These are phyloP conservation scores for Solanum bukasovii DNA, from an alignment of 257 asterid species.

Conservation along the genomic window DNA sequence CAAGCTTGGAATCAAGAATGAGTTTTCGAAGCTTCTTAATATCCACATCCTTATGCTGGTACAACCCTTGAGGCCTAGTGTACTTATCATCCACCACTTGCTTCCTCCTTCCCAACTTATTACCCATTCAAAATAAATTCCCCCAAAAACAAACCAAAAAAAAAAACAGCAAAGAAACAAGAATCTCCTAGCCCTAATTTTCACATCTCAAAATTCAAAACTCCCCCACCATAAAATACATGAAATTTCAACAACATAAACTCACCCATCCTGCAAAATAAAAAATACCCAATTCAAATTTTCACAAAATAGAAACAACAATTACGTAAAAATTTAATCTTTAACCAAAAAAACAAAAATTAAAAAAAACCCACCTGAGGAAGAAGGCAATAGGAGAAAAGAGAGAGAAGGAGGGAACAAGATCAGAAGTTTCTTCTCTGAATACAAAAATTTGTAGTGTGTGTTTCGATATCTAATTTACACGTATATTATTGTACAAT, in stretches of 20 bases:
- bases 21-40: conserved; percentile 93
- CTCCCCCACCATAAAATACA: not conserved
- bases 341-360: not conserved
- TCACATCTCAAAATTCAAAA: not conserved
- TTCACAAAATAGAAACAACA: not conserved
- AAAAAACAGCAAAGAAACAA: conserved; percentile 2
- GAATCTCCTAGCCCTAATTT: not conserved
- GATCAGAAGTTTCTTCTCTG: conserved; percentile 24
- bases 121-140: conserved; percentile 56
- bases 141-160: not conserved
- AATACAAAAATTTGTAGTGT: not conserved
- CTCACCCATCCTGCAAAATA: not conserved
- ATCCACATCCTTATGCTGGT: conserved; percentile 95
- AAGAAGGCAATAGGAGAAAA: not conserved
- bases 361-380: not conserved
- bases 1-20: conserved; percentile 84
- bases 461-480: conserved; percentile 1
- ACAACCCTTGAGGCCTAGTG: conserved; percentile 98
- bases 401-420: conserved; percentile 8
- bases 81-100: conserved; percentile 98
- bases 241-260: not conserved
- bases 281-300: not conserved
- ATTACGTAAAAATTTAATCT: not conserved
- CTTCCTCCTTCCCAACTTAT: conserved; percentile 89
- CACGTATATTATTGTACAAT: not conserved